These are phyloP conservation scores for Aspergillus indologenus DNA, from an alignment of 495 filamentous ascomycete genomes.

Conservation along the genomic window DNA sequence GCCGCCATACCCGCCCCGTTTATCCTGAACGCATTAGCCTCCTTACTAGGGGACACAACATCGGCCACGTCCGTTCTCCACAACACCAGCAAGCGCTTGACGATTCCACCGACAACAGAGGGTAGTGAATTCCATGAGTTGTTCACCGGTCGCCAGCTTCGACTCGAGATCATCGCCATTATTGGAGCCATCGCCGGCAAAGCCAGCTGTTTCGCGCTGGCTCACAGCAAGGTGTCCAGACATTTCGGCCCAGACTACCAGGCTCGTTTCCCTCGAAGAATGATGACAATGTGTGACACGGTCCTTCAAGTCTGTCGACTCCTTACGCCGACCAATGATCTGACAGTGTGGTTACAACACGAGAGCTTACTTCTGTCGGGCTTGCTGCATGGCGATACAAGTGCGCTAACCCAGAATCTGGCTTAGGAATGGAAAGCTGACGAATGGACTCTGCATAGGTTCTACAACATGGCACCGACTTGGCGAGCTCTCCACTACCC, in stretches of 20 bases:
- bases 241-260: conserved; percentile 6
- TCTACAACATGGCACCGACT: no score
- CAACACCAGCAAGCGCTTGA: conserved; percentile 25
- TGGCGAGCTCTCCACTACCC: no score
- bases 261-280: conserved; percentile 24
- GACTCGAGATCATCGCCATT: conserved; percentile 32
- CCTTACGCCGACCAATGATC: no score
- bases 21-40: conserved; percentile 21
- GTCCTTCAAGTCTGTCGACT: conserved; percentile 30
- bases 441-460: no score
- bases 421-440: no score
- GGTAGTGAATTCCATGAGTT: conserved; percentile 24
- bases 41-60: conserved; percentile 15
- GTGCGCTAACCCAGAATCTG: no score
- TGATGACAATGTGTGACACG: conserved; percentile 28
- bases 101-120: conserved; percentile 15
- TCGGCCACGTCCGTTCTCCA: conserved; percentile 20
- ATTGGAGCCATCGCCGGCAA: conserved; percentile 30
- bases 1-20: conserved; percentile 26
- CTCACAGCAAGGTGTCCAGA: conserved; percentile 13
- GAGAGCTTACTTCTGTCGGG: no score
- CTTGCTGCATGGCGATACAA: no score
- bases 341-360: no score
- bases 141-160: conserved; percentile 24
- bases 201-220: conserved; percentile 25